Evolutionary conservation across 768 basidiomycete genomes (phyloP).

Genomic region (Termitomyces eurrhizus): DNA sequence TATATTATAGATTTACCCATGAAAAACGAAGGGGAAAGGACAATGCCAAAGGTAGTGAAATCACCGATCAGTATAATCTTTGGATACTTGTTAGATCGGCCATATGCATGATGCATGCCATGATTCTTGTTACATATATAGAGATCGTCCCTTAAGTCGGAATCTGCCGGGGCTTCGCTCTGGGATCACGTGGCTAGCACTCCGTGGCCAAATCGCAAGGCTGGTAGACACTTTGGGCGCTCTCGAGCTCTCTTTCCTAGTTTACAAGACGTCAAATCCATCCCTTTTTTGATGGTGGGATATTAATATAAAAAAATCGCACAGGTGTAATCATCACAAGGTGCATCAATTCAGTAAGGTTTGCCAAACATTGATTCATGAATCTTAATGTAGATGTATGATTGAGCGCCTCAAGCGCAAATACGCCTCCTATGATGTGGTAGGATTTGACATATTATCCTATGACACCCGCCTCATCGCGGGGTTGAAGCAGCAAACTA

Average conservation of each 20-base stretch:
- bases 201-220: not conserved
- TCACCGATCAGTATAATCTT: not conserved
- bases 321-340: not conserved
- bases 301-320: not conserved
- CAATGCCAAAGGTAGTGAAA: not conserved
- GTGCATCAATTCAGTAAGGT: not conserved
- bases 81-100: too few species aligned
- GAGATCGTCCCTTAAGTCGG: too few species aligned
- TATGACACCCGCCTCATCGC: not conserved
- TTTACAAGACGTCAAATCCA: not conserved
- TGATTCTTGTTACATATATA: too few species aligned
- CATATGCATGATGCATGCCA: not conserved
- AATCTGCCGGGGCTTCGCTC: too few species aligned
- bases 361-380: not conserved
- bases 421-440: not conserved
- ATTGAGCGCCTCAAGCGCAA: not conserved
- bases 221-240: not conserved
- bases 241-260: too few species aligned
- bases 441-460: not conserved
- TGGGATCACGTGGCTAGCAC: not conserved
- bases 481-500: not conserved
- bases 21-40: too few species aligned
- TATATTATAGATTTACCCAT: too few species aligned
- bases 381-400: not conserved
- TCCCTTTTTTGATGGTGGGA: not conserved